Evolutionary conservation across 352 stramenopile species (phyloP).

Genomic region (Globisporangium irregulare): DNA sequence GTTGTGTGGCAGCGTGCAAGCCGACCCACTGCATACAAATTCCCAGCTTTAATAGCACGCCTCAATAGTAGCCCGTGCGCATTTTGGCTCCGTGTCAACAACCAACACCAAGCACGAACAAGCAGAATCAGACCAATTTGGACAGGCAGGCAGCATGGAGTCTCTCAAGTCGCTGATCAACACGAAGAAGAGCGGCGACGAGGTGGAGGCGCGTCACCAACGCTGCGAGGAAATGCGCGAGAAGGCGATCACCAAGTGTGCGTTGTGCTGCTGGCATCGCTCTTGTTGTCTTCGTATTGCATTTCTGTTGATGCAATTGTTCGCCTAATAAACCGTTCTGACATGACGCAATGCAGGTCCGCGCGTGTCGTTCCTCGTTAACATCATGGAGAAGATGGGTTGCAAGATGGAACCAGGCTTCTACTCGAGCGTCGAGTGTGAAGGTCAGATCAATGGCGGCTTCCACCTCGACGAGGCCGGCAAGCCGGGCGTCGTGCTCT

Average conservation of each 20-base stretch:
- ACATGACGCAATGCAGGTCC: constrained; percentile 35
- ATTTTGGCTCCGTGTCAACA: not conserved
- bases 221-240: constrained; percentile 72
- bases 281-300: not conserved
- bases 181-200: constrained; percentile 29
- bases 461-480: constrained; percentile 79
- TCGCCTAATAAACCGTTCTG: constrained; percentile 1
- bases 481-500: constrained; percentile 81
- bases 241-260: constrained; percentile 67
- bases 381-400: constrained; percentile 86
- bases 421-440: constrained; percentile 81
- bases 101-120: not conserved
- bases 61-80: constrained; percentile 10
- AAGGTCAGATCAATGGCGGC: constrained; percentile 83
- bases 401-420: constrained; percentile 73
- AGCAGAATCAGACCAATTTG: constrained; percentile 8
- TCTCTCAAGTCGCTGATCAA: constrained; percentile 62
- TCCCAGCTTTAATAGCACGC: not conserved
- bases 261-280: constrained; percentile 7
- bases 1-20: constrained; percentile 3
- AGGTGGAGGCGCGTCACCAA: constrained; percentile 40
- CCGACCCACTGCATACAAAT: constrained; percentile 12
- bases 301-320: not conserved
- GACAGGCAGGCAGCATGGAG: constrained; percentile 39
- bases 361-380: constrained; percentile 76